A percentile compares a stretch with the other conserved stretches of the same genome.
Evolutionary conservation across 345 rosid genomes (phyloP).

Genomic region (Microthlaspi erraticum): DNA sequence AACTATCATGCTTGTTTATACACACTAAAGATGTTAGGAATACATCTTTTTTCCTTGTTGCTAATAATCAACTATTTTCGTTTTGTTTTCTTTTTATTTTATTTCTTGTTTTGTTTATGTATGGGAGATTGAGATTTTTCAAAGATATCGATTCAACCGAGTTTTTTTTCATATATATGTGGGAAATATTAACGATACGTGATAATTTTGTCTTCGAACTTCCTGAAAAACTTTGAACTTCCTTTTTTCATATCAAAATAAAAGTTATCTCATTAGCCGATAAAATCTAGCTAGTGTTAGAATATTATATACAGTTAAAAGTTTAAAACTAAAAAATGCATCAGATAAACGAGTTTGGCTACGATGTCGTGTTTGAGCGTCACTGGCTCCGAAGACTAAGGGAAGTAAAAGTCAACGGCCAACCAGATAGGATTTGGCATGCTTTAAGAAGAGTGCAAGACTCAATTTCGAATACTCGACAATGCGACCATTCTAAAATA

Average conservation of each 20-base stretch:
- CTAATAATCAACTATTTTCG: no score
- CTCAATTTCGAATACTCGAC: slow-evolving; percentile 26
- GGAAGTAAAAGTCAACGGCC: slow-evolving; percentile 20
- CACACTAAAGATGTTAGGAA: no score
- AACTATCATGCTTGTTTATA: no score
- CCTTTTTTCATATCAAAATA: background rate
- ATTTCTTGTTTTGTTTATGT: no score
- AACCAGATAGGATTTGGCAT: slow-evolving; percentile 16
- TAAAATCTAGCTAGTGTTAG: background rate
- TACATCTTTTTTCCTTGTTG: no score
- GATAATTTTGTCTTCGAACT: no score
- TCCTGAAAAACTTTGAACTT: no score
- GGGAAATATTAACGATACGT: no score
- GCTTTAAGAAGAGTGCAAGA: slow-evolving; percentile 21
- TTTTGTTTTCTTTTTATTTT: no score
- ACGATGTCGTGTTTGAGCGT: slow-evolving; percentile 21
- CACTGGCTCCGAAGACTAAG: slow-evolving; percentile 8
- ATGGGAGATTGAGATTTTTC: no score
- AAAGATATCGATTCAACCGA: no score
- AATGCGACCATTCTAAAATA: slow-evolving; percentile 8
- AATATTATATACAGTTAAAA: background rate
- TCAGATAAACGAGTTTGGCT: slow-evolving; percentile 11
- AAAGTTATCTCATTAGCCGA: slow-evolving; percentile 3
- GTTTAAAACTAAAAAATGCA: background rate
- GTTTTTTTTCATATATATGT: no score